A percentile compares a stretch with the other conserved stretches of the same genome.
Conservation (phyloP, 192 early-diverging fungal genomes). For the Paraglomus brasilianum region DNA sequence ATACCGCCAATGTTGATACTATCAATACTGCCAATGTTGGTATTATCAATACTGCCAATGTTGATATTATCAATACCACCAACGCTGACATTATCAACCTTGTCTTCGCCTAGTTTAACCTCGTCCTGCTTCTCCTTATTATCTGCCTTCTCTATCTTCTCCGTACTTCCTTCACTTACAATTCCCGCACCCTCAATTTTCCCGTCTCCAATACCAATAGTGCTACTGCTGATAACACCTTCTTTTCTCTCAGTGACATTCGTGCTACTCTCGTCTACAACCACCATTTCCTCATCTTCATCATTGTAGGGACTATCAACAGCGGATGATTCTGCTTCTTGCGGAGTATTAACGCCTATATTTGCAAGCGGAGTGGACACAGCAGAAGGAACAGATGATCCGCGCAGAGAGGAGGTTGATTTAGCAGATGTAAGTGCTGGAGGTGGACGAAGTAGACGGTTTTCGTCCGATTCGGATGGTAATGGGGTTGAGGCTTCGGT, state of each 20-base stretch:
- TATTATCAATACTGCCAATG: too few relatives aligned
- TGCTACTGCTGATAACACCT: neutral
- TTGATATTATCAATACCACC: neutral
- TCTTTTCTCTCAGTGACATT: neutral
- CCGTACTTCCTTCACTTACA: neutral
- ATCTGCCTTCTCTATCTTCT: too few relatives aligned
- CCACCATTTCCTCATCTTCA: neutral
- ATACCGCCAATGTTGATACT: too few relatives aligned
- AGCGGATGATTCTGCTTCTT: slow-evolving; percentile 2
- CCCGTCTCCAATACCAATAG: neutral
- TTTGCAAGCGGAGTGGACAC: slow-evolving; percentile 17
- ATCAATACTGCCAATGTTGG: too few relatives aligned
- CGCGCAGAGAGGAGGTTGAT: slow-evolving; percentile 12
- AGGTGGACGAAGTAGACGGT: slow-evolving; percentile 6
- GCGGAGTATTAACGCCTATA: slow-evolving; percentile 15
- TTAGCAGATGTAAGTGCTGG: slow-evolving; percentile 3
- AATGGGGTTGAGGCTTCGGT: slow-evolving; percentile 29
- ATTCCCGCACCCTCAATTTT: neutral
- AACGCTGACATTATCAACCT: neutral
- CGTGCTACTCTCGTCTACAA: neutral
- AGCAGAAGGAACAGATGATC: slow-evolving; percentile 15
- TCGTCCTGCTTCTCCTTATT: slow-evolving; percentile 8
- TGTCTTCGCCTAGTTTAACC: slow-evolving; percentile 8
- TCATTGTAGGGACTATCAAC: slow-evolving; percentile 14
- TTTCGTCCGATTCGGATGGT: slow-evolving; percentile 19